These are phyloP conservation scores for Botrytis paeoniae DNA, from an alignment of 2,329 filamentous ascomycete species.

Conservation along the genomic window DNA sequence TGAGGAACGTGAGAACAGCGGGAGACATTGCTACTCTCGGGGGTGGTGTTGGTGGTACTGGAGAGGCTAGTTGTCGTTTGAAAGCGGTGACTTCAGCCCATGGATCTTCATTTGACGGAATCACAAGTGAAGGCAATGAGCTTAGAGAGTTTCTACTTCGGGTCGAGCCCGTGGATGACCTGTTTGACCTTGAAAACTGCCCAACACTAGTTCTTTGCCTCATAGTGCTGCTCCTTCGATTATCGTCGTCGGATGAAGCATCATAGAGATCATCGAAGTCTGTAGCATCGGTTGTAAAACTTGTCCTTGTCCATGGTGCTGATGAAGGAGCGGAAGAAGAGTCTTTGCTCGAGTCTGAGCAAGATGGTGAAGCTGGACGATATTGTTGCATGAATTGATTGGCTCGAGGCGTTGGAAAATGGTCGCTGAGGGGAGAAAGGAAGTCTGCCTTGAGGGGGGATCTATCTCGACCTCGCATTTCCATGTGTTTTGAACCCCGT, in stretches of 20 bases:
- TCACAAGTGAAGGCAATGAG: slow-evolving; percentile 50
- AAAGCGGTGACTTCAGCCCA: slow-evolving; percentile 47
- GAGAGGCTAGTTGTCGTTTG: slow-evolving; percentile 50
- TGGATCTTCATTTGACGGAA: slow-evolving; percentile 43
- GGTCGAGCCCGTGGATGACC: slow-evolving; percentile 31
- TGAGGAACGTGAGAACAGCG: slow-evolving; percentile 68
- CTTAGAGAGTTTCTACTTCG: slow-evolving; percentile 32
- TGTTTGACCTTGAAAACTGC: slow-evolving; percentile 29
- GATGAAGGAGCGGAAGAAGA: slow-evolving; percentile 53
- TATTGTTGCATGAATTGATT: slow-evolving; percentile 59
- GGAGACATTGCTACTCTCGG: slow-evolving; percentile 73
- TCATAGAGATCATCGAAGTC: slow-evolving; percentile 89
- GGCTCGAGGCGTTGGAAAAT: slow-evolving; percentile 72
- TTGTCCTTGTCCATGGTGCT: slow-evolving; percentile 60
- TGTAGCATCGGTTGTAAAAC: slow-evolving; percentile 61
- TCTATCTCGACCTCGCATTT: slow-evolving; percentile 38
- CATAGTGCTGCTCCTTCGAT: slow-evolving; percentile 43
- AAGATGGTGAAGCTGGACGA: slow-evolving; percentile 56
- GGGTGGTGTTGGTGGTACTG: slow-evolving; percentile 62
- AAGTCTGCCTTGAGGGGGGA: slow-evolving; percentile 39
- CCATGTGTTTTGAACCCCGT: slow-evolving; percentile 34
- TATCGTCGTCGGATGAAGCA: slow-evolving; percentile 71
- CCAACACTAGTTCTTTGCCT: slow-evolving; percentile 31
- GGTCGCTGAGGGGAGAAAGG: slow-evolving; percentile 48
- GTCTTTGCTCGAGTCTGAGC: slow-evolving; percentile 52